Evolutionary conservation across 495 filamentous ascomycete genomes (phyloP).

Genomic region (Tuber borchii): DNA sequence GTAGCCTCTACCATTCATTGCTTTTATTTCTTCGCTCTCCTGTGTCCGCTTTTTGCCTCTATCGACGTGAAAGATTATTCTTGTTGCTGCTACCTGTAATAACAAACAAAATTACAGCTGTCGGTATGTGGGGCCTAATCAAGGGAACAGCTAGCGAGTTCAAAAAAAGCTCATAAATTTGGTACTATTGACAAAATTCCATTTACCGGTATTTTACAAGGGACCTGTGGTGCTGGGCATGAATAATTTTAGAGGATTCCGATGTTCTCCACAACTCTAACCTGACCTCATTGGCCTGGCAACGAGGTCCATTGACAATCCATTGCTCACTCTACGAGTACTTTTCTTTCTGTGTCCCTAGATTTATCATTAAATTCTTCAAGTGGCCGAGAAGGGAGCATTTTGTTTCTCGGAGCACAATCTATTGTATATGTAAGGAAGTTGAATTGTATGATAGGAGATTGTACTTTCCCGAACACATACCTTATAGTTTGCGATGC

Average conservation of each 20-base stretch:
- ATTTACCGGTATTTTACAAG: not conserved
- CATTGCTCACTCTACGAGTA: slow-evolving; percentile 23
- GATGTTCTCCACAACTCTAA: slow-evolving; percentile 25
- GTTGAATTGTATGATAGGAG: not conserved
- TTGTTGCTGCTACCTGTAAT: slow-evolving; percentile 25
- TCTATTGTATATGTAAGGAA: not conserved
- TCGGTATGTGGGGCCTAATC: slow-evolving; percentile 3
- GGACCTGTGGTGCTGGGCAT: not conserved
- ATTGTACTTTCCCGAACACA: not conserved
- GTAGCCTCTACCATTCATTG: slow-evolving; percentile 19
- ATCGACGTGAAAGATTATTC: slow-evolving; percentile 21
- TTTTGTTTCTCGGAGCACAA: not conserved
- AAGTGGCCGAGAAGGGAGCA: not conserved
- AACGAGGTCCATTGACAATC: slow-evolving; percentile 29
- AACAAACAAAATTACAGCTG: slow-evolving; percentile 6
- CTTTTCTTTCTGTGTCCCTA: slow-evolving; percentile 16
- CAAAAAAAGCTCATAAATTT: slow-evolving; percentile 31
- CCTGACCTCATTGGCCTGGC: slow-evolving; percentile 31
- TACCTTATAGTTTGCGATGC: not conserved
- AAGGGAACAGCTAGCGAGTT: slow-evolving; percentile 13
- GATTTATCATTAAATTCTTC: slow-evolving; percentile 15
- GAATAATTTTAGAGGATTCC: slow-evolving; percentile 12
- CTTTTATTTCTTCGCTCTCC: slow-evolving; percentile 18
- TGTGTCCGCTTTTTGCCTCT: slow-evolving; percentile 22
- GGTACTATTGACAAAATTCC: slow-evolving; percentile 16